Conservation (phyloP, 2,329 filamentous ascomycete genomes). For the Diaporthe sp. region DNA sequence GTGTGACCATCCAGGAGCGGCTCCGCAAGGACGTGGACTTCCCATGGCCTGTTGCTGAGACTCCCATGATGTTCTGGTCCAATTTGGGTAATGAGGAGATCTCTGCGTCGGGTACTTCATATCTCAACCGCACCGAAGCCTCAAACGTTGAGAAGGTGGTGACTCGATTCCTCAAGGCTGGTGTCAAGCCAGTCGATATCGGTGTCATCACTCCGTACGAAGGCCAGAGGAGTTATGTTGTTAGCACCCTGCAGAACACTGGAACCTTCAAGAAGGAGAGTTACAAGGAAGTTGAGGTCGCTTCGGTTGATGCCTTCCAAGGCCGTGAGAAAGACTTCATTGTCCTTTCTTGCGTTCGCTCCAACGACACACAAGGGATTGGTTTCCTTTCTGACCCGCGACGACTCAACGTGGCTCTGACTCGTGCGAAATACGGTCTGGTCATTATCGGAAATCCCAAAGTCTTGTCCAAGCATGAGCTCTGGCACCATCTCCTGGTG, state of each 20-base stretch:
- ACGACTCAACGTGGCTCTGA: constrained; percentile 96
- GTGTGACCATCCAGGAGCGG: constrained; percentile 89
- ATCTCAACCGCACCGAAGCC: constrained; percentile 96
- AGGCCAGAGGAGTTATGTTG: constrained; percentile 97
- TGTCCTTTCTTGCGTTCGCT: constrained; percentile 95
- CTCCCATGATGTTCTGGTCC: constrained; percentile 99
- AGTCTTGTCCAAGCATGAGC: constrained; percentile 95
- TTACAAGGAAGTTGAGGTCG: constrained; percentile 99
- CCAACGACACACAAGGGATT: constrained; percentile 98
- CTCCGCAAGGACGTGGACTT: constrained; percentile 96
- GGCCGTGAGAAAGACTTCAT: constrained; percentile 99
- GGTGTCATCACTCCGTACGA: constrained; percentile 99
- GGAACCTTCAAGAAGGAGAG: constrained; percentile 98
- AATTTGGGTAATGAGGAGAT: constrained; percentile 98
- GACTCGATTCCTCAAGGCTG: constrained; percentile 98
- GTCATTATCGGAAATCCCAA: constrained; percentile 98
- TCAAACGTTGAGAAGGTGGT: constrained; percentile 99
- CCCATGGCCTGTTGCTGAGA: constrained; percentile 94
- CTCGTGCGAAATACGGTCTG: constrained; percentile 94
- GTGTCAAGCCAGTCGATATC: constrained; percentile 92
- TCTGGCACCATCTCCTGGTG: constrained; percentile 94
- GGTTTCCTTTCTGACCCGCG: constrained; percentile 98
- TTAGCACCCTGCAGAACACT: constrained; percentile 98
- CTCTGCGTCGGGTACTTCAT: constrained; percentile 96
- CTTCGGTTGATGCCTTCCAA: constrained; percentile 98